Evolutionary conservation across 2,329 filamentous ascomycete genomes (phyloP), one percentile per base, ranked within the genome.

Genomic region (Rachicladosporium sp.): DNA sequence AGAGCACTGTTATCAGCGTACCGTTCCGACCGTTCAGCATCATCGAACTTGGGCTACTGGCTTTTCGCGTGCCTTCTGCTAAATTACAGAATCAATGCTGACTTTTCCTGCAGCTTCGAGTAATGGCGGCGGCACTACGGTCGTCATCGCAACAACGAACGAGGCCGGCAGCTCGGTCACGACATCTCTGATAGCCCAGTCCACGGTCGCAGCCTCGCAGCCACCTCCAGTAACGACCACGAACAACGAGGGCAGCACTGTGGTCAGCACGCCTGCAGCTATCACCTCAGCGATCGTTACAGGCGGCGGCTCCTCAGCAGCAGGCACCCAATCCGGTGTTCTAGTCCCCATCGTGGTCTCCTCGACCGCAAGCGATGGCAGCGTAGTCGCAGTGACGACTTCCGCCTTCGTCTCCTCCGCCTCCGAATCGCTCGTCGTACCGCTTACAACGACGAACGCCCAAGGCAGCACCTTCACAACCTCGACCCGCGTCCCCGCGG

Each of bases 341-440:
- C 46, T 69, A 27, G 53, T 68, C 6, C 59, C 62, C 7, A 51
- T 63, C 15, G 50, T 55, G 12, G 43, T 61, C 36, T 60, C 62
- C 1, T 60, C 63, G 2, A 66, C 62, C 10, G 47, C 62, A 42
- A 48, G 49, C 23, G 50, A 50, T 21, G 65, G 65, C 43, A 53
- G 51, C 37, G 50, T 60, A 5, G 48, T 57, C n/a, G 46, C 49
- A 3, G 29, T 46, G n/a, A 63, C 65, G 4, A 62, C 59, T 4
- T 53, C 56, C 4, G 60, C 63, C 37, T 59, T 69, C 40, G 56
- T 50, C 32, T 46, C 46, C 5, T 43, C 47, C n/a, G 51, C 54
- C 9, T 50, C 51, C 7, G 55, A 56, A 7, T 59, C 50, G 38
- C 47, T 57, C 7, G 50, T 48, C 4, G 48, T 55, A 3, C 36